These are phyloP conservation scores for Entoloma clypeatum DNA, from an alignment of 1,284 basidiomycete genomes.

Conservation along the genomic window DNA sequence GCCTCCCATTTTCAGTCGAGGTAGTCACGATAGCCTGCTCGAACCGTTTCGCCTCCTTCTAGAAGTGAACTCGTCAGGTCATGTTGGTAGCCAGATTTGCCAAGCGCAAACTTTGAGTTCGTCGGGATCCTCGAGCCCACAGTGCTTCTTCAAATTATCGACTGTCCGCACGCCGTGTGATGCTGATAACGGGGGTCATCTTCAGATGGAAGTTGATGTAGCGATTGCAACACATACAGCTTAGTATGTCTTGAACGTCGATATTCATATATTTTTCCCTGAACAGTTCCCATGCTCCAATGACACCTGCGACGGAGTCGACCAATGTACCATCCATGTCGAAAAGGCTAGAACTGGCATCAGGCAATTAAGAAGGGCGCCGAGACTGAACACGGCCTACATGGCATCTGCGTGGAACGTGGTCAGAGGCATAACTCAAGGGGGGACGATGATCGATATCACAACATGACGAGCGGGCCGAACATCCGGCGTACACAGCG, in stretches of 20 bases:
- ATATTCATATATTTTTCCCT: conserved; percentile 58
- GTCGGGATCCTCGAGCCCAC: conserved; percentile 63
- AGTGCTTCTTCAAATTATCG: conserved; percentile 73
- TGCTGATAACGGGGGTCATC: conserved; percentile 38
- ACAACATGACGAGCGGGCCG: no score
- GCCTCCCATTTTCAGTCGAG: conserved; percentile 46
- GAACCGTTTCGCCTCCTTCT: conserved; percentile 66
- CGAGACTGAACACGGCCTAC: conserved; percentile 27
- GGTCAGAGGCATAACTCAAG: conserved; percentile 39
- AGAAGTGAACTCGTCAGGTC: conserved; percentile 5
- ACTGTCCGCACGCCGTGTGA: conserved; percentile 79
- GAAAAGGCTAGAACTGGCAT: conserved; percentile 47
- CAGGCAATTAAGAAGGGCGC: conserved; percentile 9
- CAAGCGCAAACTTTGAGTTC: conserved; percentile 54
- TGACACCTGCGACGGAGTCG: conserved; percentile 68
- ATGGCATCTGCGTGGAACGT: conserved; percentile 53
- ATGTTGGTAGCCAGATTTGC: conserved; percentile 1
- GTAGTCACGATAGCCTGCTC: conserved; percentile 62
- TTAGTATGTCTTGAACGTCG: conserved; percentile 58
- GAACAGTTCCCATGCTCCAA: conserved; percentile 73
- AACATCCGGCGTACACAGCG: conserved; percentile 1
- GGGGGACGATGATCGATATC: conserved; percentile 1
- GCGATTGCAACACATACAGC: conserved; percentile 43
- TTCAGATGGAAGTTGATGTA: conserved; percentile 9
- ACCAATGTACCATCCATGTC: conserved; percentile 81